phyloP scores from a whole-genome alignment of 345 rosid genomes.

The Euphorbia tirucalli region DNA sequence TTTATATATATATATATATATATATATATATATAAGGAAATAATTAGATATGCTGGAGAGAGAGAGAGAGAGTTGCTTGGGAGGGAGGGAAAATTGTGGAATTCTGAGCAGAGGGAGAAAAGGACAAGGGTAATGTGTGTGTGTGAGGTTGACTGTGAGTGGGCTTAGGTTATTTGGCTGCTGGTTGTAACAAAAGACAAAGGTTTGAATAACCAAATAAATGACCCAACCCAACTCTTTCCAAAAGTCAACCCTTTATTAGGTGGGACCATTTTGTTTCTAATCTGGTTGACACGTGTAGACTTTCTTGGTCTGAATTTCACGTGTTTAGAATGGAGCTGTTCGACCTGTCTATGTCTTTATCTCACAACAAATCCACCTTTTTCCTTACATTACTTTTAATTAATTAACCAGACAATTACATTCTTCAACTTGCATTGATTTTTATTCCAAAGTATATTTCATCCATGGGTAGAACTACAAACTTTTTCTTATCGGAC shows the following conservation, averaged over 20 bases:
- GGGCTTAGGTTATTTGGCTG: conserved; percentile 44
- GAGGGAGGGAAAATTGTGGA: conserved; percentile 52
- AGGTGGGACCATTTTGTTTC: conserved; percentile 21
- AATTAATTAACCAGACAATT: too few species aligned
- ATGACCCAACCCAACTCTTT: background rate
- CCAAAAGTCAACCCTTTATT: conserved; percentile 49
- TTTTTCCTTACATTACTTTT: too few species aligned
- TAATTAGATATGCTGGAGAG: too few species aligned
- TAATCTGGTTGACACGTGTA: conserved; percentile 23
- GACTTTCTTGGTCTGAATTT: conserved; percentile 2
- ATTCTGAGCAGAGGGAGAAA: too few species aligned
- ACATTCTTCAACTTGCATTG: too few species aligned
- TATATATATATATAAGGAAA: too few species aligned
- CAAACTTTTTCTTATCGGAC: too few species aligned
- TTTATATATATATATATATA: too few species aligned
- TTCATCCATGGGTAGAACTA: too few species aligned
- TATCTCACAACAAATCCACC: background rate
- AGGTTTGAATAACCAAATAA: conserved; percentile 13
- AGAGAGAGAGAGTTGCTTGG: conserved; percentile 38
- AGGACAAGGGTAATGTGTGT: background rate
- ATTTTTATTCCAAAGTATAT: too few species aligned
- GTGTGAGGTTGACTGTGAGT: conserved; percentile 68
- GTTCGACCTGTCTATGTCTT: conserved; percentile 14
- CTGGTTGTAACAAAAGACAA: background rate
- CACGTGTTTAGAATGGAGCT: conserved; percentile 37